Percentiles rank a stretch among this genome's conserved stretches.
phyloP scores from a whole-genome alignment of 805 yeast species.

The Candida tibetensis region DNA sequence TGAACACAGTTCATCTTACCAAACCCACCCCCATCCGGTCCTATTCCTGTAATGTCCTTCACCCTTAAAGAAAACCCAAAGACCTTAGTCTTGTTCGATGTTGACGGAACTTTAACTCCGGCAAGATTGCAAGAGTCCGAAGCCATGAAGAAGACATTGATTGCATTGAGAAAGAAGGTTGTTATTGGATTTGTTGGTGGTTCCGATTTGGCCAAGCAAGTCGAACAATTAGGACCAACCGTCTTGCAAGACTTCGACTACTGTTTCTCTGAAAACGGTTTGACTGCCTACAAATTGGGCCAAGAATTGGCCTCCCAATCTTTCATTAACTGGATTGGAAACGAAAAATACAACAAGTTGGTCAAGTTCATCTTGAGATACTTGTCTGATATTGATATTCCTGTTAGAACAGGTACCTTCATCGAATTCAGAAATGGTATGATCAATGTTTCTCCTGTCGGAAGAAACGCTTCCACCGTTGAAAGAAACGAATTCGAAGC shows the following conservation, averaged over 20 bases:
- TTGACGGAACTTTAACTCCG: slow-evolving; percentile 97
- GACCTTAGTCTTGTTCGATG: slow-evolving; percentile 90
- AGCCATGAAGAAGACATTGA: slow-evolving; percentile 72
- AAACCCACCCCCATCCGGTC: too few relatives aligned
- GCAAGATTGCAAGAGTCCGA: slow-evolving; percentile 79
- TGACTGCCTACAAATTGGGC: slow-evolving; percentile 94
- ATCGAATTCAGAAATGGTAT: slow-evolving; percentile 99
- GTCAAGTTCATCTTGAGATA: slow-evolving; percentile 82
- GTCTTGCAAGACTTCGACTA: slow-evolving; percentile 83
- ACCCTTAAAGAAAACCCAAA: slow-evolving; percentile 78
- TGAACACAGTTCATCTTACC: too few relatives aligned
- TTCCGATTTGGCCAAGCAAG: slow-evolving; percentile 88
- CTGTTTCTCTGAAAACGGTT: slow-evolving; percentile 96
- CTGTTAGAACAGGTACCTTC: slow-evolving; percentile 98
- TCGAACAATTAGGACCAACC: slow-evolving; percentile 88
- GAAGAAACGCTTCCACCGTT: slow-evolving; percentile 93
- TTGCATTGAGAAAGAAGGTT: slow-evolving; percentile 81
- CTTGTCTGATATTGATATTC: slow-evolving; percentile 82
- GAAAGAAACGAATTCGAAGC: slow-evolving; percentile 93
- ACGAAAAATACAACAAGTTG: slow-evolving; percentile 86
- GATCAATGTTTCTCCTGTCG: slow-evolving; percentile 97
- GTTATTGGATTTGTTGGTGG: slow-evolving; percentile 99
- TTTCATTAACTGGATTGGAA: slow-evolving; percentile 93
- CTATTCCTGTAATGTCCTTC: slow-evolving; percentile 66
- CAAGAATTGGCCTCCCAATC: slow-evolving; percentile 87